Evolutionary conservation across 208 protist genomes (phyloP).

Genomic region (Spongospora subterranea): DNA sequence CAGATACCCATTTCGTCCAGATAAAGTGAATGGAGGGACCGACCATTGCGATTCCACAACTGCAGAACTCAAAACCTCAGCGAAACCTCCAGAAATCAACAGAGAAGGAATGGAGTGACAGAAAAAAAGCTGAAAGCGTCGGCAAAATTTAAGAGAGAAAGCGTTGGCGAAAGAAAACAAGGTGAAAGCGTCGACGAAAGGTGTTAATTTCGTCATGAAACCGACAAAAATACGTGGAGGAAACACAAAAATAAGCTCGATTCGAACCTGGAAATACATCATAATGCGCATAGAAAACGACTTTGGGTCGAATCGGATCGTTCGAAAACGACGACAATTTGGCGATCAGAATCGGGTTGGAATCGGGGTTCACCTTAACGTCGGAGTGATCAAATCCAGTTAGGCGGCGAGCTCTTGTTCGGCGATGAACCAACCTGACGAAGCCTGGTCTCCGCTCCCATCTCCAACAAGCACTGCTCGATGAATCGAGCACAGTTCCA

Average conservation of each 20-base stretch:
- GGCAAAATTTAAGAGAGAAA: not conserved
- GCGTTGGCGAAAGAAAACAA: not conserved
- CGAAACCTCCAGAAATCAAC: not conserved
- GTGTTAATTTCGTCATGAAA: no score
- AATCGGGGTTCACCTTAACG: not conserved
- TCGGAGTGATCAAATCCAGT: not conserved
- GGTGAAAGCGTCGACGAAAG: not conserved
- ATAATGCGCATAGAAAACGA: slow-evolving; percentile 50
- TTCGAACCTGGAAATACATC: slow-evolving; percentile 7
- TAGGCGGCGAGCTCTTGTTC: not conserved
- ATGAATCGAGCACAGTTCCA: slow-evolving; percentile 26
- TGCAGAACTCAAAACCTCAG: not conserved
- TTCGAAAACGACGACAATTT: not conserved
- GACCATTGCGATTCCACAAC: not conserved
- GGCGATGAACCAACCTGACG: not conserved
- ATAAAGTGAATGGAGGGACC: slow-evolving; percentile 55
- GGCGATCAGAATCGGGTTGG: slow-evolving; percentile 43
- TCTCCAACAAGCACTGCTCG: not conserved
- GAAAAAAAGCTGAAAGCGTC: not conserved
- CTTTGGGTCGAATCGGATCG: not conserved
- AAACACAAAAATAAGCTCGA: no score
- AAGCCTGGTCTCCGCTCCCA: slow-evolving; percentile 13
- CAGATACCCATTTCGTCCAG: slow-evolving; percentile 69
- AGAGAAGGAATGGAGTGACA: not conserved
- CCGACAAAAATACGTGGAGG: no score